phyloP scores from a whole-genome alignment of 2,329 filamentous ascomycete genomes.

The Microdochium bolleyi region DNA sequence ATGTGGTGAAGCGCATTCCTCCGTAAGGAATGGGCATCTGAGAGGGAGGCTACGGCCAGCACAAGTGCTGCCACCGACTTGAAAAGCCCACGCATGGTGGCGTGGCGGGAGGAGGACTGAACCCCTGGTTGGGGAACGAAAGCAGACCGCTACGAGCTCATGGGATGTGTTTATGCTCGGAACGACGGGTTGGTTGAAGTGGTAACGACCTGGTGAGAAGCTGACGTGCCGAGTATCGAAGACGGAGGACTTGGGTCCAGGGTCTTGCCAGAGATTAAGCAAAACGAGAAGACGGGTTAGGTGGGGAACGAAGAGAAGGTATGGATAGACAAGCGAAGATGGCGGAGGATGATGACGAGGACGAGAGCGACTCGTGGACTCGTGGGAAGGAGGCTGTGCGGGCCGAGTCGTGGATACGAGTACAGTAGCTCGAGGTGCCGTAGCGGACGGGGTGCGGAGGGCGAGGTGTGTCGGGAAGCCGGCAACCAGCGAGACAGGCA shows the following conservation, averaged over 20 bases:
- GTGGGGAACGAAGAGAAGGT: background rate
- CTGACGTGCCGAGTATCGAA: too few species aligned
- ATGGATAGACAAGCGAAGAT: background rate
- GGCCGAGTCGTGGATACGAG: background rate
- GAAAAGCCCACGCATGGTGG: conserved; percentile 20
- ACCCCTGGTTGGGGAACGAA: conserved; percentile 13
- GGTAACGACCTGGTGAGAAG: too few species aligned
- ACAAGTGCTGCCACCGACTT: conserved; percentile 16
- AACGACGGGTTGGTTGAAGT: too few species aligned
- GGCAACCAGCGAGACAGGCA: too few species aligned
- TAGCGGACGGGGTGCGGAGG: background rate
- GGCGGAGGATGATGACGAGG: background rate
- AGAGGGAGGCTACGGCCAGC: conserved; percentile 18
- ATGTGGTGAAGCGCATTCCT: conserved; percentile 73
- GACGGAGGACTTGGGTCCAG: too few species aligned
- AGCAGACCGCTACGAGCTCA: conserved; percentile 2
- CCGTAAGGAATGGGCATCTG: conserved; percentile 58
- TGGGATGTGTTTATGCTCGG: background rate
- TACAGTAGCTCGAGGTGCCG: background rate
- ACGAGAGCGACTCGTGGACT: background rate
- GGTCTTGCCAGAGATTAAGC: background rate
- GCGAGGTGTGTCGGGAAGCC: background rate
- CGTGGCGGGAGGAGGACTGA: conserved; percentile 4
- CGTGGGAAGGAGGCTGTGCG: background rate
- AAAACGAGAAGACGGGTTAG: background rate